A percentile compares a stretch with the other conserved stretches of the same genome.
These are phyloP conservation scores for Alternaria solani DNA, from an alignment of 2,329 filamentous ascomycete species.

Conservation along the genomic window DNA sequence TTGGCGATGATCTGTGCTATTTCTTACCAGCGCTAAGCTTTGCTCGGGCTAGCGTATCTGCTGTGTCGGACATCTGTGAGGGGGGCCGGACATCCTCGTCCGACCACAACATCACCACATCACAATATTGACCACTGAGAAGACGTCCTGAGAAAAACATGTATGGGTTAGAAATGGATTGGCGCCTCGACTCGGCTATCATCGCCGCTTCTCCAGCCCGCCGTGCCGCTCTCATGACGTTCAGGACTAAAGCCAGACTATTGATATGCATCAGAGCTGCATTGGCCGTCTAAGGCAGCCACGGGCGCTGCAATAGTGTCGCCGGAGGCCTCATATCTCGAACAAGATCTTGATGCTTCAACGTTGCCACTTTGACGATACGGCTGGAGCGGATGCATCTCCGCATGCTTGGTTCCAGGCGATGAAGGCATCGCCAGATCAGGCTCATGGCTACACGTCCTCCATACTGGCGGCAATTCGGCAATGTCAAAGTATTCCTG, in stretches of 20 bases:
- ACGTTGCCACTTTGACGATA: background rate
- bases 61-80: conserved; percentile 34
- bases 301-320: background rate
- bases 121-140: conserved; percentile 19
- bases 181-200: conserved; percentile 3
- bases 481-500: background rate
- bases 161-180: conserved; percentile 2
- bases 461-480: background rate
- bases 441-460: background rate
- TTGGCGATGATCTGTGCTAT: conserved; percentile 20
- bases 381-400: background rate
- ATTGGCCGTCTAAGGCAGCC: conserved; percentile 8
- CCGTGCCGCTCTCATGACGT: conserved; percentile 15
- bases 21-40: conserved; percentile 20
- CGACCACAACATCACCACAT: conserved; percentile 26
- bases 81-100: conserved; percentile 37
- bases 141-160: background rate
- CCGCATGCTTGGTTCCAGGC: background rate
- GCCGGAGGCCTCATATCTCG: background rate
- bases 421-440: background rate
- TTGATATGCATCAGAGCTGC: conserved; percentile 18
- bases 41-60: conserved; percentile 17
- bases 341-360: background rate
- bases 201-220: background rate
- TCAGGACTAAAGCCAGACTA: conserved; percentile 13